phyloP scores from a whole-genome alignment of 2,329 filamentous ascomycete species.

The Fusarium coffeatum region DNA sequence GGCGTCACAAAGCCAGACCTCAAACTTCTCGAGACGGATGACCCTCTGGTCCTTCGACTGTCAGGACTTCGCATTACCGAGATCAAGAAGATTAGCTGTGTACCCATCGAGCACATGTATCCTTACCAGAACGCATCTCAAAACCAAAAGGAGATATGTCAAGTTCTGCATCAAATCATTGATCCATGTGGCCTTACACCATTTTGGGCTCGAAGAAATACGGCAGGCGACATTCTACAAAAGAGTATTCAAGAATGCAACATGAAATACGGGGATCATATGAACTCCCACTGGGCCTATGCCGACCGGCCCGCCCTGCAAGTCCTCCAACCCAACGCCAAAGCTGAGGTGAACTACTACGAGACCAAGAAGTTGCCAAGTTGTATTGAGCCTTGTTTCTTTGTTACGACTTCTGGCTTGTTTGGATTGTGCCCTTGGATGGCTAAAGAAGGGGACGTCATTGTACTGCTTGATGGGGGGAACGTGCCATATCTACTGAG shows the following conservation, averaged over 20 bases:
- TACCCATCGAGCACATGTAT: constrained; percentile 18
- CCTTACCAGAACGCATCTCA: constrained; percentile 2
- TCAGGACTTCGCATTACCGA: constrained; percentile 1
- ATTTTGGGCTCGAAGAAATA: constrained; percentile 11
- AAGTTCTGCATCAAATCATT: constrained; percentile 24
- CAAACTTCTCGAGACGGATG: background rate
- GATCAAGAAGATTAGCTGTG: constrained; percentile 13
- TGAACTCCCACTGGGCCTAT: constrained; percentile 25
- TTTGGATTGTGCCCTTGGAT: constrained; percentile 33
- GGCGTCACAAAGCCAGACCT: constrained; percentile 12
- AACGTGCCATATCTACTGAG: constrained; percentile 32
- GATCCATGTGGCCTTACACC: constrained; percentile 28
- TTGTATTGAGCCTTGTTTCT: constrained; percentile 25
- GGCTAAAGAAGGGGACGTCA: constrained; percentile 17
- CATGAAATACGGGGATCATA: constrained; percentile 24
- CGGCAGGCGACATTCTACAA: background rate
- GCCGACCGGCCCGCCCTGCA: background rate
- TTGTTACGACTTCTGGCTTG: constrained; percentile 5
- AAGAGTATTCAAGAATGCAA: background rate
- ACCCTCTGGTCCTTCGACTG: constrained; percentile 14
- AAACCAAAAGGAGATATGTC: background rate
- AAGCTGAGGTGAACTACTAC: background rate
- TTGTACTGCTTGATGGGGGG: constrained; percentile 21
- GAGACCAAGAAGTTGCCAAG: constrained; percentile 7
- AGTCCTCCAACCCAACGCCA: background rate